These are phyloP conservation scores for Grosmannia serpens DNA, from an alignment of 2,329 filamentous ascomycete genomes.

Conservation along the genomic window DNA sequence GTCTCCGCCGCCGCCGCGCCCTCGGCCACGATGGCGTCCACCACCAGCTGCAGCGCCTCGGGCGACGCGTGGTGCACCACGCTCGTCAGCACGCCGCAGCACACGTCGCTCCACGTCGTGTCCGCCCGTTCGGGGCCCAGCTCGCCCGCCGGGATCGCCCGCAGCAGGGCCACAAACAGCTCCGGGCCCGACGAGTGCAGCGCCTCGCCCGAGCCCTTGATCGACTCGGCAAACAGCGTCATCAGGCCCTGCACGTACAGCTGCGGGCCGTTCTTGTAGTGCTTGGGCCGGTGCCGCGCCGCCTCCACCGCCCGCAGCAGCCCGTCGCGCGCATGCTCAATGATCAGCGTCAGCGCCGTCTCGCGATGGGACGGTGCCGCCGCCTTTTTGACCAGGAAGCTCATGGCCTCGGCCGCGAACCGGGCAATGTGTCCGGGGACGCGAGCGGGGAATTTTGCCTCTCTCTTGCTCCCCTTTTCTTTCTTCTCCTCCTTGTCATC, in stretches of 20 bases:
- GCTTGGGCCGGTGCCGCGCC: conserved; percentile 27
- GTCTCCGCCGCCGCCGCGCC: conserved; percentile 25
- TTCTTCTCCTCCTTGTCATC: conserved; percentile 16
- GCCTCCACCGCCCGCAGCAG: conserved; percentile 26
- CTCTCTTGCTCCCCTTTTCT: not conserved
- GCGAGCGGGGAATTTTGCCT: conserved; percentile 20
- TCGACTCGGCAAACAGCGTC: conserved; percentile 80
- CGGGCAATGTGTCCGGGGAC: conserved; percentile 81
- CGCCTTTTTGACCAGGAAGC: conserved; percentile 84
- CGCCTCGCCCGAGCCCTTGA: conserved; percentile 48
- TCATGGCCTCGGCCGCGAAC: conserved; percentile 90
- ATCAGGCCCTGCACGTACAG: conserved; percentile 82
- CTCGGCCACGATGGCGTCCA: conserved; percentile 48
- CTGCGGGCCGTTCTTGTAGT: conserved; percentile 15
- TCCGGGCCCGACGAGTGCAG: conserved; percentile 49
- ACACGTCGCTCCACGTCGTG: conserved; percentile 49
- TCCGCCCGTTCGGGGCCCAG: conserved; percentile 18
- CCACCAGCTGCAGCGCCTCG: conserved; percentile 60
- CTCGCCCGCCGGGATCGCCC: conserved; percentile 37
- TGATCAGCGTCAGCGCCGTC: conserved; percentile 56
- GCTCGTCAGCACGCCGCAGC: conserved; percentile 67
- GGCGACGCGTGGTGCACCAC: conserved; percentile 70
- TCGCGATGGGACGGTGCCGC: conserved; percentile 62
- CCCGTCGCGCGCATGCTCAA: conserved; percentile 61
- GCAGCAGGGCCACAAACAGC: conserved; percentile 40